Percentiles rank a stretch among this genome's conserved stretches.
These are phyloP conservation scores for Plenodomus biglobosus DNA, from an alignment of 2,329 filamentous ascomycete species.

Conservation along the genomic window DNA sequence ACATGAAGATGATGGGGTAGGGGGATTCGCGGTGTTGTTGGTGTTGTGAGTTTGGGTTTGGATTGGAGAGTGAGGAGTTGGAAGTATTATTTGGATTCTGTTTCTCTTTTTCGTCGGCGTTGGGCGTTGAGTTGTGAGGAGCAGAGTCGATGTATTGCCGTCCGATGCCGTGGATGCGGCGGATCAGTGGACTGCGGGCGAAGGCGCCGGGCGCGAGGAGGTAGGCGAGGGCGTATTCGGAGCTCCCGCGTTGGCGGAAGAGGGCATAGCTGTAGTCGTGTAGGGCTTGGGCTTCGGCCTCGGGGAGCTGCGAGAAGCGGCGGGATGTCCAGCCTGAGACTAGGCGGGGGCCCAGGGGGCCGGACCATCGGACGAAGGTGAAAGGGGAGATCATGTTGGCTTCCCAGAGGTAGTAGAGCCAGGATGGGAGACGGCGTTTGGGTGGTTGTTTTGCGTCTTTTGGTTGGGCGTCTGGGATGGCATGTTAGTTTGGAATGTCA, in stretches of 20 bases:
- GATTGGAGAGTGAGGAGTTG: too few relatives aligned
- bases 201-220: constrained; percentile 92
- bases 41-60: neutral
- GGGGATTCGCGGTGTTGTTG: constrained; percentile 59
- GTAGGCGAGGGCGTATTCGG: constrained; percentile 91
- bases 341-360: constrained; percentile 85
- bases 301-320: constrained; percentile 84
- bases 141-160: constrained; percentile 62
- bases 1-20: constrained; percentile 87
- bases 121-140: constrained; percentile 31
- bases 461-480: constrained; percentile 25
- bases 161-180: constrained; percentile 82
- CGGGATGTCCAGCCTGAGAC: constrained; percentile 94
- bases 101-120: constrained; percentile 15
- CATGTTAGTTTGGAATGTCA: neutral
- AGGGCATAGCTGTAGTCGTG: constrained; percentile 95
- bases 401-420: constrained; percentile 94
- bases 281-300: constrained; percentile 76
- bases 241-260: constrained; percentile 87
- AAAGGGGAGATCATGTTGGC: constrained; percentile 90
- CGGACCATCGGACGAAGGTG: constrained; percentile 81
- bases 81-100: constrained; percentile 14
- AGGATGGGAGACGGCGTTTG: constrained; percentile 70
- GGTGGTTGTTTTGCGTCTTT: constrained; percentile 50
- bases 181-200: constrained; percentile 82